Evolutionary conservation across 768 basidiomycete species (phyloP), one percentile per base, ranked within the genome.

Genomic region (Tricholoma sp.): DNA sequence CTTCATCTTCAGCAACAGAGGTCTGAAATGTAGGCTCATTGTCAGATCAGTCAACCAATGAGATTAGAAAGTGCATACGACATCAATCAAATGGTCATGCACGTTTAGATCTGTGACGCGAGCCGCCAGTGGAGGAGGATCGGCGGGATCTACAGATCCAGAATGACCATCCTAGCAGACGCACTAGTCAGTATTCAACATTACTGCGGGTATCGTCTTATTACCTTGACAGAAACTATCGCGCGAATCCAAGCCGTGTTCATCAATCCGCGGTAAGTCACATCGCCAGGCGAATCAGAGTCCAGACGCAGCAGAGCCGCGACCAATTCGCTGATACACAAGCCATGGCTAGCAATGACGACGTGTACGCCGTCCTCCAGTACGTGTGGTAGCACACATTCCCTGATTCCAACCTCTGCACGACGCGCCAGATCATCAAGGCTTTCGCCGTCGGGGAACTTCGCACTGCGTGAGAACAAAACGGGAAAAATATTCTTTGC

Each of bases 241-340:
- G 80, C 74, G 50, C 86, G 74, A 32, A 82, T 83, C 89, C 88
- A 91, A n/a, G 84, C 88, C 0, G 89, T 90, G 63, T 90, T 91
- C 58, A 73, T 41, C 52, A 90, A 68, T 4, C 88, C 88, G 56
- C 60, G 70, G 57, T 68, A 75, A 31, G 53, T 70, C 31, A 63
- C 65, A 32, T 71, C 74, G 7, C 67, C 65, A 8, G 72, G 67
- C 41, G 80, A 74, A 55, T 74, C 72, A 41, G 78, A 80, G 63
- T 81, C 80, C 45, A 80, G 60, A 36, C 71, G 68, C 31, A 89
- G 60, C 13, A 91, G 62, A 10, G 80, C 82, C 13, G 76, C 69
- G 13, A 89, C 67, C 15, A 88, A 62, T 66, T 85, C 83, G 48
- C 76, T 75, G 42, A 91, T 88, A 63, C 82, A 89, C 55, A 89